Percentiles rank a stretch among this genome's conserved stretches.
These are phyloP conservation scores for Cochlearia excelsa DNA, from an alignment of 345 rosid genomes.

Conservation along the genomic window DNA sequence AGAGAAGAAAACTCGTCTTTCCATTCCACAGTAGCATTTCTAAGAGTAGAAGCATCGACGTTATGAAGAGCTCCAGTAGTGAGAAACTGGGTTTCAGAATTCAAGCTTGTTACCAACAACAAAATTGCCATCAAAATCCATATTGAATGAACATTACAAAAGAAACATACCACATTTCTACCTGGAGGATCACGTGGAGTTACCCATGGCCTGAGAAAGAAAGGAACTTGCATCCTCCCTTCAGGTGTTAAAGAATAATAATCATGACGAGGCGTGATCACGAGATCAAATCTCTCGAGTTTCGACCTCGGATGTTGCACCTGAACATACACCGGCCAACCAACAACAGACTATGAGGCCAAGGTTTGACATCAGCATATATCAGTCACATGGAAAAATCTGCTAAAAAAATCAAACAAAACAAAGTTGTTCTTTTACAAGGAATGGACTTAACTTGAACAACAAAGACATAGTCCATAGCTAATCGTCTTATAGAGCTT, in stretches of 20 bases:
- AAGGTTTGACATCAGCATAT: slow-evolving; percentile 8
- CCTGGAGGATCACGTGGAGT: slow-evolving; percentile 77
- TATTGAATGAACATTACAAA: slow-evolving; percentile 11
- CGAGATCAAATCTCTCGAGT: slow-evolving; percentile 77
- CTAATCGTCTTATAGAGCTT: slow-evolving; percentile 76
- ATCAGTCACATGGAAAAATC: slow-evolving; percentile 2
- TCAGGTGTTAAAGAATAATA: slow-evolving; percentile 76
- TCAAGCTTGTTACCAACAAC: slow-evolving; percentile 29
- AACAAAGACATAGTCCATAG: slow-evolving; percentile 73
- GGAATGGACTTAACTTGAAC: slow-evolving; percentile 60
- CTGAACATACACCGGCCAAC: slow-evolving; percentile 40
- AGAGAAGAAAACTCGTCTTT: slow-evolving; percentile 61
- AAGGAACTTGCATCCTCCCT: slow-evolving; percentile 62
- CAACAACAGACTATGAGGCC: slow-evolving; percentile 8
- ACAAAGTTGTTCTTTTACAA: background rate
- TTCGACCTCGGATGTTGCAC: slow-evolving; percentile 86
- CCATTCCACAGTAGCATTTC: slow-evolving; percentile 67
- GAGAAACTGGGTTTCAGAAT: slow-evolving; percentile 53
- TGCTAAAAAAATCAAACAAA: slow-evolving; percentile 12
- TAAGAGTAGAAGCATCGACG: slow-evolving; percentile 61
- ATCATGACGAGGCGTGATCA: slow-evolving; percentile 85
- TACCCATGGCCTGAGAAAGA: slow-evolving; percentile 70
- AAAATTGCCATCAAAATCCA: background rate
- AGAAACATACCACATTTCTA: slow-evolving; percentile 63
- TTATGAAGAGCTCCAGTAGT: slow-evolving; percentile 91